These are phyloP conservation scores for Rhododendron vialii DNA, from an alignment of 148 eudicot species.

Conservation along the genomic window DNA sequence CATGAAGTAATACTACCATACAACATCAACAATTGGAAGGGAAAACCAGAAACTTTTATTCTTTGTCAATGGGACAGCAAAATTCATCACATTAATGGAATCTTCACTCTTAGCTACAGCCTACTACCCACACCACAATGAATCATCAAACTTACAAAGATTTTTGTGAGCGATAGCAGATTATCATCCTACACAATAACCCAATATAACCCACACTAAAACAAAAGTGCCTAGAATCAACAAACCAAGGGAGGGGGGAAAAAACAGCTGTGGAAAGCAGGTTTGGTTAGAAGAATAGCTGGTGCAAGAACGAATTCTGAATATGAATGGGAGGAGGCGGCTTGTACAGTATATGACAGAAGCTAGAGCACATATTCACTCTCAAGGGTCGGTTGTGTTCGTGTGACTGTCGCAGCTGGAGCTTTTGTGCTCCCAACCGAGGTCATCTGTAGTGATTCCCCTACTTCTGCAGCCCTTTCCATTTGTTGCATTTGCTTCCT, in stretches of 20 bases:
- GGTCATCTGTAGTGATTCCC: conserved; percentile 73
- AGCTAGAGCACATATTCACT: conserved; percentile 69
- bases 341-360: conserved; percentile 23
- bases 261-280: conserved; percentile 33
- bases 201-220: conserved; percentile 27
- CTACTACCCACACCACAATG: conserved; percentile 22
- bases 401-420: conserved; percentile 71
- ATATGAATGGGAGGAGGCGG: conserved; percentile 27
- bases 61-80: conserved; percentile 19
- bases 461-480: conserved; percentile 83
- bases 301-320: conserved; percentile 34
- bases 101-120: conserved; percentile 11
- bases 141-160: conserved; percentile 10
- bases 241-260: conserved; percentile 11
- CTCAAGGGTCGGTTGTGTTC: conserved; percentile 85
- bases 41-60: conserved; percentile 12
- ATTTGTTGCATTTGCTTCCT: conserved; percentile 58
- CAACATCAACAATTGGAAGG: background rate
- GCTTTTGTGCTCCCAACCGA: conserved; percentile 66
- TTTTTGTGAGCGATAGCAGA: conserved; percentile 20
- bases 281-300: conserved; percentile 44
- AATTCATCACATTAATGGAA: conserved; percentile 14
- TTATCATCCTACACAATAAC: conserved; percentile 32
- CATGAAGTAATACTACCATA: background rate
- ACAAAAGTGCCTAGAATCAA: conserved; percentile 14